Base-by-base conservation (phyloP, 805 yeast species). In the Lipomyces sp. region DNA sequence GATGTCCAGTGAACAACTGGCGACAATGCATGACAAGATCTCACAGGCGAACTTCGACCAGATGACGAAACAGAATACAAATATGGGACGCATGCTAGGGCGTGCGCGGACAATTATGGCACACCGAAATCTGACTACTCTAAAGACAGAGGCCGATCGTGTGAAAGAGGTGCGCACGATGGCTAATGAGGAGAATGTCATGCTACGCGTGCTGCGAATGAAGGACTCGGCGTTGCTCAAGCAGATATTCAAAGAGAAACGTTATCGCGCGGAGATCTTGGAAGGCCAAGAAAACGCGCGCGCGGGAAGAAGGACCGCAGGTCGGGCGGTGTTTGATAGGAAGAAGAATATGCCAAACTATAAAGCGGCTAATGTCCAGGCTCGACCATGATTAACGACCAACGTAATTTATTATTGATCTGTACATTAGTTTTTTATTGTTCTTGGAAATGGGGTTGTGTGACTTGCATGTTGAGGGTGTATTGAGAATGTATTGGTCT, bases 81-180 rank as follows among this genome's bases (percentile, higher is more conserved):
- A 76, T 56, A 74, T 73, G 54, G 62, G 8, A 60, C 65, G 13
- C 62, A 63, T 39, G 75, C 63, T 84, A 40, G 82, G 81, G 14
- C 70, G 95, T 43, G 74, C 74, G 45, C 79, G 79, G 55, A 85
- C 95, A 0, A 80, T 85, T 23, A 70, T 76, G 71, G 91, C 88
- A 0, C 84, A 82, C 60, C 83, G 88, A 8, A 81, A 89, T 21
- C 74, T 80, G 13, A 74, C 70, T 43, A 74, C 78, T 8, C 76
- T 82, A 57, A 74, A 73, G 6, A 68, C 69, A 39, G 74, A 78
- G 8, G 75, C 74, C 49, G 66, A 70, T 14, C 75, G 77, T 19
- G 70, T 76, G 11, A 67, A 70, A 13, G 74, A 72, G 28, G 80
- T 76, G 1, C 69, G 70, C 37, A 68, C 70, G n/a, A 68, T 73